phyloP scores from a whole-genome alignment of 208 protist species.

The Trichomonas gallinae region DNA sequence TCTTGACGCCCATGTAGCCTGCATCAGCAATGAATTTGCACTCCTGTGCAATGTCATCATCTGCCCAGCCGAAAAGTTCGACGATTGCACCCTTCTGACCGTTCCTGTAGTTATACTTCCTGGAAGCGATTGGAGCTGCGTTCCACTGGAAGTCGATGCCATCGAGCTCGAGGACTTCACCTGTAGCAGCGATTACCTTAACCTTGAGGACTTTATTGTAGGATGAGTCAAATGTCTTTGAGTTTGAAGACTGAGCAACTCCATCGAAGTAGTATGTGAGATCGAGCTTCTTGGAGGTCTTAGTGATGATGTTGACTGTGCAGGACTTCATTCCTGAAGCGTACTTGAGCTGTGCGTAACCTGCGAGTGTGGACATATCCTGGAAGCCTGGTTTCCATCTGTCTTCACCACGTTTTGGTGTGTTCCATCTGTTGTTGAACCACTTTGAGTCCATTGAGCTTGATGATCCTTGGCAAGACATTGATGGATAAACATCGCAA shows the following conservation, averaged over 20 bases:
- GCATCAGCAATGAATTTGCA: background rate
- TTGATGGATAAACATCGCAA: background rate
- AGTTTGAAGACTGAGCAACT: background rate
- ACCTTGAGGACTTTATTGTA: slow-evolving; percentile 23
- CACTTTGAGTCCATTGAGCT: background rate
- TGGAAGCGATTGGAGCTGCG: background rate
- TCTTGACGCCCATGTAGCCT: slow-evolving; percentile 40
- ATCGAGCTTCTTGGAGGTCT: background rate
- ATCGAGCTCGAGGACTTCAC: slow-evolving; percentile 32
- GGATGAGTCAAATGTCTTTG: slow-evolving; percentile 18
- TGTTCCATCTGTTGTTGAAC: slow-evolving; percentile 16
- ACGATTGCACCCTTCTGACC: slow-evolving; percentile 54
- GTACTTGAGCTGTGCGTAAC: too few relatives aligned
- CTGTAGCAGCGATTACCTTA: slow-evolving; percentile 20
- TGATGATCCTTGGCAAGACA: background rate
- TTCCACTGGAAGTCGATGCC: slow-evolving; percentile 46
- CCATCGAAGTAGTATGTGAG: slow-evolving; percentile 42
- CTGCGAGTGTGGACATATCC: too few relatives aligned
- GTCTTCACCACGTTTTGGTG: background rate
- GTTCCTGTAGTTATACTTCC: slow-evolving; percentile 34
- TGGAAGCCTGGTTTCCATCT: too few relatives aligned
- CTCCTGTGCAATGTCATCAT: slow-evolving; percentile 20
- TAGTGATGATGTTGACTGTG: background rate
- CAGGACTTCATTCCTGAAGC: too few relatives aligned
- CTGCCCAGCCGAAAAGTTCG: slow-evolving; percentile 49